A percentile compares a stretch with the other conserved stretches of the same genome.
Evolutionary conservation across 768 basidiomycete species (phyloP).

Genomic region (Amanita rimosa): DNA sequence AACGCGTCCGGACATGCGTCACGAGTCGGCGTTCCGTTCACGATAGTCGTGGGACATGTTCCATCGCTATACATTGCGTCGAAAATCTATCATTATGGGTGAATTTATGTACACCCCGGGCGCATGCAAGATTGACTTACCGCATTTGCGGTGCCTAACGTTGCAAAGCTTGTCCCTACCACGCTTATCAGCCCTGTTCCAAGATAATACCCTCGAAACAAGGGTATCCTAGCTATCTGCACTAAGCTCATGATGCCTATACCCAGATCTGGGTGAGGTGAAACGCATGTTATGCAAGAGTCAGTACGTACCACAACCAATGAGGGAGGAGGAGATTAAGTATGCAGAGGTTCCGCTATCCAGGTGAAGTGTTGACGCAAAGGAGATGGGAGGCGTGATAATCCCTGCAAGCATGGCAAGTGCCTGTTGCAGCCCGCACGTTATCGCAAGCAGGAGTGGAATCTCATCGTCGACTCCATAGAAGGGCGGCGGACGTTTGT

Average conservation of each 20-base stretch:
- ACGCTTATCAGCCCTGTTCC: constrained; percentile 78
- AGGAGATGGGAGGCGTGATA: constrained; percentile 77
- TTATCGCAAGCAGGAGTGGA: constrained; percentile 61
- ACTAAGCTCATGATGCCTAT: constrained; percentile 64
- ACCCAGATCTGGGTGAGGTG: not conserved
- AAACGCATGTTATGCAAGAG: not conserved
- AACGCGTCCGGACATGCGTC: constrained; percentile 71
- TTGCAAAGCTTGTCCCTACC: constrained; percentile 80
- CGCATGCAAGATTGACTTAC: constrained; percentile 22
- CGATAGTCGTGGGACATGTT: constrained; percentile 51
- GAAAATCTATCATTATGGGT: constrained; percentile 45
- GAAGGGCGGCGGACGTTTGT: constrained; percentile 48
- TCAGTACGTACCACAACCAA: constrained; percentile 53
- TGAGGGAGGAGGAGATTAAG: constrained; percentile 73
- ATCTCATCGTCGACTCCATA: constrained; percentile 64
- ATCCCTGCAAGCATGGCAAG: constrained; percentile 78
- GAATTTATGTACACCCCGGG: not conserved
- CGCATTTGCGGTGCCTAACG: constrained; percentile 60
- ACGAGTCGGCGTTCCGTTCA: constrained; percentile 49
- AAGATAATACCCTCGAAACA: constrained; percentile 55
- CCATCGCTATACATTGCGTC: constrained; percentile 68
- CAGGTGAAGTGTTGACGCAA: constrained; percentile 51
- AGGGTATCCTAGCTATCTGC: constrained; percentile 61
- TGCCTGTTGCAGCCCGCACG: constrained; percentile 65
- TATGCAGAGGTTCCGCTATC: constrained; percentile 53